Percentiles rank a stretch among this genome's conserved stretches.
Conservation (phyloP, 441 rosid species). For the Erysimum cheiri region DNA sequence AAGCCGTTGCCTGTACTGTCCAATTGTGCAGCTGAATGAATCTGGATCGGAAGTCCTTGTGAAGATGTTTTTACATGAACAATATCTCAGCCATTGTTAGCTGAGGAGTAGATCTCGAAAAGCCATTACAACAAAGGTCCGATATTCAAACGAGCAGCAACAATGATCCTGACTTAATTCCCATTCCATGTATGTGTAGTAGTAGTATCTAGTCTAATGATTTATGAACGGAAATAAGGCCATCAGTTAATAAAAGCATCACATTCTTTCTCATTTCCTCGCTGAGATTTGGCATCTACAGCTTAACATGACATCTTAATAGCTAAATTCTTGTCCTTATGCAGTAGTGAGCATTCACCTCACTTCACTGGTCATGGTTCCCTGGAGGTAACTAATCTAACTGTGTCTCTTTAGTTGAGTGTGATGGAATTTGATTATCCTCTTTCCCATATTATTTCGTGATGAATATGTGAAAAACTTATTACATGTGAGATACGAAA, state of each 20-base stretch:
- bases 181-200: slow-evolving; percentile 28
- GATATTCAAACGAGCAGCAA: slow-evolving; percentile 20
- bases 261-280: slow-evolving; percentile 10
- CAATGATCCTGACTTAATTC: slow-evolving; percentile 23
- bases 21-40: slow-evolving; percentile 80
- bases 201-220: slow-evolving; percentile 32
- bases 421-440: background rate
- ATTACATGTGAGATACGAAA: slow-evolving; percentile 9
- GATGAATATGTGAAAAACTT: background rate
- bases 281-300: background rate
- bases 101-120: slow-evolving; percentile 12
- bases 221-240: slow-evolving; percentile 25
- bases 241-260: slow-evolving; percentile 15
- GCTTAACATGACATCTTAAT: slow-evolving; percentile 23
- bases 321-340: slow-evolving; percentile 19
- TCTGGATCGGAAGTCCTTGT: slow-evolving; percentile 2
- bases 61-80: slow-evolving; percentile 15
- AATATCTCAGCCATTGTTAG: background rate
- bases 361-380: slow-evolving; percentile 26
- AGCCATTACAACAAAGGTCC: slow-evolving; percentile 32
- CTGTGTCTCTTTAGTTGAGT: slow-evolving; percentile 17
- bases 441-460: background rate
- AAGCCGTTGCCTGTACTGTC: slow-evolving; percentile 94
- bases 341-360: slow-evolving; percentile 34
- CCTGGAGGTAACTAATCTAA: slow-evolving; percentile 37